Percentiles rank a stretch among this genome's conserved stretches.
Evolutionary conservation across 805 yeast species (phyloP).

Genomic region (Metschnikowia sp.): DNA sequence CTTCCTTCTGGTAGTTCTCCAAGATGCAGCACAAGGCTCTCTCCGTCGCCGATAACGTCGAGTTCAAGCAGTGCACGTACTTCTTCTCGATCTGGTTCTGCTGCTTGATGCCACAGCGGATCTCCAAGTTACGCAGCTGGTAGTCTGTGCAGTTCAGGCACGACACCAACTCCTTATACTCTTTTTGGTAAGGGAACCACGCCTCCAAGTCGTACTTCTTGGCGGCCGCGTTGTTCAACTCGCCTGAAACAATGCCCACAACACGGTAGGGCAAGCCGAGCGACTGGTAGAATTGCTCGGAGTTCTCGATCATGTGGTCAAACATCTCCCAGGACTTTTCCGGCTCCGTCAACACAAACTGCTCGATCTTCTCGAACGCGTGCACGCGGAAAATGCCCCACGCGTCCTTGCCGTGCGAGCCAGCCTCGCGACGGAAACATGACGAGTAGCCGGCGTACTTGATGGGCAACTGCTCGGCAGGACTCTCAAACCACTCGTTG

Average conservation of each 20-base stretch:
- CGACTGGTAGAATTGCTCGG: constrained; percentile 91
- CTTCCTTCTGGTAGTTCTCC: constrained; percentile 97
- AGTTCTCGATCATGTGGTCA: constrained; percentile 85
- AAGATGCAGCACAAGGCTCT: constrained; percentile 96
- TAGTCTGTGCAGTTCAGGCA: constrained; percentile 99
- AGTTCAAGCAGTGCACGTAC: constrained; percentile 97
- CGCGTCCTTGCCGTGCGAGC: constrained; percentile 98
- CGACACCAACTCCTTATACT: constrained; percentile 95
- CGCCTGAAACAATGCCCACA: constrained; percentile 97
- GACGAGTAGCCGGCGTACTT: constrained; percentile 98
- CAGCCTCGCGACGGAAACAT: constrained; percentile 99
- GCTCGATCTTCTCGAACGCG: constrained; percentile 97
- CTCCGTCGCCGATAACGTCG: constrained; percentile 96
- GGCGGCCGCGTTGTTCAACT: constrained; percentile 98
- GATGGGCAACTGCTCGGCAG: constrained; percentile 92
- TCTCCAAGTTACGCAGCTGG: constrained; percentile 97
- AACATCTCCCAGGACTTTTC: constrained; percentile 98
- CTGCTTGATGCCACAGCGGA: constrained; percentile 97
- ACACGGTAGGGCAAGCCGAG: constrained; percentile 94
- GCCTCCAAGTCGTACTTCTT: constrained; percentile 98
- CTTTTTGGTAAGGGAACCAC: constrained; percentile 99
- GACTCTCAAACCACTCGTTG: constrained; percentile 97
- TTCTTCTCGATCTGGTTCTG: constrained; percentile 93
- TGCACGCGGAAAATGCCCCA: constrained; percentile 99
- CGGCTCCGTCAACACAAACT: constrained; percentile 93